Evolutionary conservation across 2,329 filamentous ascomycete genomes (phyloP).

Genomic region (Botryotinia convoluta): DNA sequence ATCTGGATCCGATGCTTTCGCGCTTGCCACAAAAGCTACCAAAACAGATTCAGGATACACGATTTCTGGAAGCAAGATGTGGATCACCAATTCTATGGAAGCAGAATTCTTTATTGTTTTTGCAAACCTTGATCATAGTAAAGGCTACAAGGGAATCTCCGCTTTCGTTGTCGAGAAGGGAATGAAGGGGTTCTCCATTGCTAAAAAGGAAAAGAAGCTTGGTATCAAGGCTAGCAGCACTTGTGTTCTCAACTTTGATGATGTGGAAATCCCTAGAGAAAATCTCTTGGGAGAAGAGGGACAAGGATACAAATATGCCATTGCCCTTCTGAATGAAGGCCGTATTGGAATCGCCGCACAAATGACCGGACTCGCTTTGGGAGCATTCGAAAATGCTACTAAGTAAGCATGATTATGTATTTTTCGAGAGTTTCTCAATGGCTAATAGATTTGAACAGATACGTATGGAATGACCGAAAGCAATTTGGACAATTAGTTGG

Average conservation of each 20-base stretch:
- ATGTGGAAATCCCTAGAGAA: conserved; percentile 83
- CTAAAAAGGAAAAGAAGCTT: conserved; percentile 99
- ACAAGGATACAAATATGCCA: conserved; percentile 97
- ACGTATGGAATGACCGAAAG: conserved; percentile 97
- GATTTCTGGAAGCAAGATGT: conserved; percentile 96
- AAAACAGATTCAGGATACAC: conserved; percentile 81
- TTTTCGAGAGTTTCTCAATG: not conserved
- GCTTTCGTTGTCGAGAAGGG: conserved; percentile 94
- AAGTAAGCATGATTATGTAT: conserved; percentile 47
- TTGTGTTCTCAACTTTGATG: conserved; percentile 96
- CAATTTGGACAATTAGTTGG: conserved; percentile 93
- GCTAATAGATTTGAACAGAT: conserved; percentile 47
- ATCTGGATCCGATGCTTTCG: conserved; percentile 94
- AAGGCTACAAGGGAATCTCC: conserved; percentile 95
- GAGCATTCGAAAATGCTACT: conserved; percentile 92
- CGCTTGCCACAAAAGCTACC: conserved; percentile 83
- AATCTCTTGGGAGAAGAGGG: conserved; percentile 87
- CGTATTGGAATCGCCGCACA: conserved; percentile 97
- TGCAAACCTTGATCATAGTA: conserved; percentile 86
- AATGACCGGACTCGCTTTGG: conserved; percentile 95
- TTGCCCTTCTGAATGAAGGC: conserved; percentile 89
- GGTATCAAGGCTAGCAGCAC: conserved; percentile 95
- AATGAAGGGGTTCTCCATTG: conserved; percentile 84
- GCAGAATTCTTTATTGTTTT: conserved; percentile 96
- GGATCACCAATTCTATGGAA: conserved; percentile 98